A percentile compares a stretch with the other conserved stretches of the same genome.
phyloP scores from a whole-genome alignment of 1,284 basidiomycete species.

The Pholiota adiposa region DNA sequence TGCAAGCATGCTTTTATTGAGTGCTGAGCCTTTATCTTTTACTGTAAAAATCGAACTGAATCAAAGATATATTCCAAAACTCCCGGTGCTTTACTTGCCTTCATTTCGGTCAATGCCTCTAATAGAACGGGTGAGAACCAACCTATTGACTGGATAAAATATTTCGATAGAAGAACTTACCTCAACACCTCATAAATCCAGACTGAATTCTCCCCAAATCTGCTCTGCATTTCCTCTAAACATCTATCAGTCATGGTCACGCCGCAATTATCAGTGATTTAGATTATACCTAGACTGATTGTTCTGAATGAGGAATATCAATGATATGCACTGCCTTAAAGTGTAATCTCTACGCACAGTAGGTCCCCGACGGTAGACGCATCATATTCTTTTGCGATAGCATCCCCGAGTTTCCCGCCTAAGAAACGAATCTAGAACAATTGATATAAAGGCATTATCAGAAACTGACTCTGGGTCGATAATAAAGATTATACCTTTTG shows the following conservation, averaged over 20 bases:
- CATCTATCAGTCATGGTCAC: neutral
- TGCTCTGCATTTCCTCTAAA: slow-evolving; percentile 79
- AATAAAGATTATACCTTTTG: slow-evolving; percentile 66
- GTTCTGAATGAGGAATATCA: slow-evolving; percentile 5
- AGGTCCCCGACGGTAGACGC: slow-evolving; percentile 90
- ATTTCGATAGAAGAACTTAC: slow-evolving; percentile 37
- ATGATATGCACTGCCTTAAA: neutral
- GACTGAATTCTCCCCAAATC: slow-evolving; percentile 83
- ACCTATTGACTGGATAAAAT: too few species aligned
- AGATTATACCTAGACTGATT: slow-evolving; percentile 17
- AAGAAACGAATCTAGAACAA: slow-evolving; percentile 93
- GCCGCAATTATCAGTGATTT: neutral
- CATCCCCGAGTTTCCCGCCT: slow-evolving; percentile 92
- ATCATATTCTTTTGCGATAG: slow-evolving; percentile 87
- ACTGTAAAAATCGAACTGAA: slow-evolving; percentile 50
- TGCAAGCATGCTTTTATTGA: slow-evolving; percentile 92
- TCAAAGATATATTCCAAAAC: neutral
- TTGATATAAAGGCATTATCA: slow-evolving; percentile 3
- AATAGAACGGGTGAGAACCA: slow-evolving; percentile 1
- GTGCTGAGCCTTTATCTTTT: slow-evolving; percentile 75
- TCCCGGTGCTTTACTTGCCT: slow-evolving; percentile 51
- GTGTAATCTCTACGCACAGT: slow-evolving; percentile 54
- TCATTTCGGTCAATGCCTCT: slow-evolving; percentile 92
- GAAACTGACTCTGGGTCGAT: neutral
- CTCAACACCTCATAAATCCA: slow-evolving; percentile 91